Evolutionary conservation across 1,284 basidiomycete species (phyloP), one percentile per base, ranked within the genome.

Genomic region (Tetrapyrgos nigripes): DNA sequence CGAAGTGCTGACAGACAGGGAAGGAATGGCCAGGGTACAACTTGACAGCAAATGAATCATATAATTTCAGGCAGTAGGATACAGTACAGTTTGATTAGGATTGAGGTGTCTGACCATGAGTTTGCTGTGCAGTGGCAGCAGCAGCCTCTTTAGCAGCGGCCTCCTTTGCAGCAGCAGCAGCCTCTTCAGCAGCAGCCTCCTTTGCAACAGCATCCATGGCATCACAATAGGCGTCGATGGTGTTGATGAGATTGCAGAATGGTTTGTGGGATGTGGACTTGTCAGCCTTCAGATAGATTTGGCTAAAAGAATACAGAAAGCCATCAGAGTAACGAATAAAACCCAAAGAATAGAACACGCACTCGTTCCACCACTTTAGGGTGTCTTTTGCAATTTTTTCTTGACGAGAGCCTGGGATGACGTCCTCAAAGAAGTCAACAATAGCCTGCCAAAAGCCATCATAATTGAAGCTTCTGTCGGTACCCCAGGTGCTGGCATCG

Each of bases 381-480:
- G 70, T 53, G 2, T 64, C 53, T 21, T 62, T 46, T 14, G 35
- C 55, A 1, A 53, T 40, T 29, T 56, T 37, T 28, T 65, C 62
- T 3, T 64, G 59, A 4, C 31, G 49, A 10, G 62, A 51, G 2
- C 60, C 64, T 17, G 53, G 53, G 1, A 55, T 35, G 2, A 21
- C 27, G 37, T 55, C 53, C 33, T 71, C 68, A 54, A 72, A 71
- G 46, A 55, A 66, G 44, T 72, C 68, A 14, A 71, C 58, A 14
- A 72, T 62, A 29, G 60, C 61, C 43, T 69, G 62, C 45, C 70
- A 67, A 17, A 69, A 59, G 1, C 53, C 61, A 3, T 19, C 17
- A 55, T 69, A 70, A 43, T 67, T 61, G 57, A 71, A 67, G 28
- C 62, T 60, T 19, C 55, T 53, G 57, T 46, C 44, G 14, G 44